Conservation (phyloP, 2,329 filamentous ascomycete genomes). For the Diaporthe sp. region DNA sequence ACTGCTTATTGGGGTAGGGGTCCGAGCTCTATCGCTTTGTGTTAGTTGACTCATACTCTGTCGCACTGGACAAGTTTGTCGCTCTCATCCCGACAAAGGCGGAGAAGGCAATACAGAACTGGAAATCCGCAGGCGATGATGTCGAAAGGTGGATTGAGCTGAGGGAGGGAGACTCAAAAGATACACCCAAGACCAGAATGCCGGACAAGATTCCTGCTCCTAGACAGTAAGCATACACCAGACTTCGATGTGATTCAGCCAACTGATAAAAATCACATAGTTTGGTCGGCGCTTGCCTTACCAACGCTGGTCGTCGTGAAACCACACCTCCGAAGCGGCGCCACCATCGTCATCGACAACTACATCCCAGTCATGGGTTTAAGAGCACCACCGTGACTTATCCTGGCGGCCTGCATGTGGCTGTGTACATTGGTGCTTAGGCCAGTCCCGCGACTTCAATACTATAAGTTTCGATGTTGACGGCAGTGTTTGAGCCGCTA, state of each 20-base stretch:
- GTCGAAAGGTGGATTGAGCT: slow-evolving; percentile 49
- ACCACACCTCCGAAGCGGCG: too few species aligned
- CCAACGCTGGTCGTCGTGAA: too few species aligned
- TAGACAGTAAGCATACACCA: slow-evolving; percentile 52
- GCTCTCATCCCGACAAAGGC: slow-evolving; percentile 54
- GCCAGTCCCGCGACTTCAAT: too few species aligned
- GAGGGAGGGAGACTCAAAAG: slow-evolving; percentile 49
- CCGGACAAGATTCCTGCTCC: slow-evolving; percentile 47
- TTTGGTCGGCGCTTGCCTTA: too few species aligned
- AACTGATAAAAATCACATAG: neutral
- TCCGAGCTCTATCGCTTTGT: neutral
- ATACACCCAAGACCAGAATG: slow-evolving; percentile 48
- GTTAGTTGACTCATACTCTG: neutral
- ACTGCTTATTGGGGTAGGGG: neutral
- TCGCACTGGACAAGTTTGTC: slow-evolving; percentile 54
- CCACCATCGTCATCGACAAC: too few species aligned
- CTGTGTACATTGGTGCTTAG: too few species aligned
- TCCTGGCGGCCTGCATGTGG: too few species aligned
- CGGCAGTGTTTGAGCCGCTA: too few species aligned
- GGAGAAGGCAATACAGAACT: slow-evolving; percentile 40
- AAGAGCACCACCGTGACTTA: too few species aligned
- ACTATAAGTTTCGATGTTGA: too few species aligned
- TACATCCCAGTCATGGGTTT: too few species aligned
- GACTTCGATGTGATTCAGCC: too few species aligned
- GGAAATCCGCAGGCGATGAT: slow-evolving; percentile 45